A percentile compares a stretch with the other conserved stretches of the same genome.
Conservation (phyloP, 208 protist genomes). For the Leishmania amazonensis region DNA sequence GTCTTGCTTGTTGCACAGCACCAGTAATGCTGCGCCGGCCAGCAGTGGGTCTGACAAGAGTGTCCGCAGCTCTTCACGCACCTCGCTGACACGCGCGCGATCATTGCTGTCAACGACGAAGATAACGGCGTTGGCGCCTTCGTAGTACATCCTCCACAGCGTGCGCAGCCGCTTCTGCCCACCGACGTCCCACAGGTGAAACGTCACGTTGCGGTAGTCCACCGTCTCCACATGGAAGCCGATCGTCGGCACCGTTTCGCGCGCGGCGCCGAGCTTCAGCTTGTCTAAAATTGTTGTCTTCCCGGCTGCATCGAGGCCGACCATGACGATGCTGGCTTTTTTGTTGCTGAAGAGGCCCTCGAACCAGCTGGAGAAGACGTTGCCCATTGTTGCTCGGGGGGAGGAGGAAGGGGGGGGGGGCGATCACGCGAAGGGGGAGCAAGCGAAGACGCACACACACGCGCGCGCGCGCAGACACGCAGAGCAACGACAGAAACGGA, state of each 20-base stretch:
- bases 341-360: slow-evolving; percentile 85
- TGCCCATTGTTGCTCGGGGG: slow-evolving; percentile 45
- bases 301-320: slow-evolving; percentile 96
- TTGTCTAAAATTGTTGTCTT: slow-evolving; percentile 99
- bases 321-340: slow-evolving; percentile 94
- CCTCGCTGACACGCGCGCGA: slow-evolving; percentile 78
- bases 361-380: slow-evolving; percentile 63
- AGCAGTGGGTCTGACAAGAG: slow-evolving; percentile 91
- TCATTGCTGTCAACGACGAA: slow-evolving; percentile 96
- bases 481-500: slow-evolving; percentile 6
- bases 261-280: slow-evolving; percentile 96
- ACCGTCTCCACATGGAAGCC: slow-evolving; percentile 98
- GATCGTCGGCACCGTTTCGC: slow-evolving; percentile 98
- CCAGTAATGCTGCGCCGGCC: slow-evolving; percentile 75
- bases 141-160: slow-evolving; percentile 98
- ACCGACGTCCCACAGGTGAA: slow-evolving; percentile 98
- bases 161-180: slow-evolving; percentile 96
- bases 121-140: slow-evolving; percentile 94
- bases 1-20: slow-evolving; percentile 98
- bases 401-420: neutral
- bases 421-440: too few species aligned
- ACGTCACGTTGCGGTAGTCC: slow-evolving; percentile 97
- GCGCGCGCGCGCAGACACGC: neutral
- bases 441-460: neutral
- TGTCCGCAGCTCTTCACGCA: slow-evolving; percentile 66